A percentile compares a stretch with the other conserved stretches of the same genome.
Evolutionary conservation across 768 basidiomycete genomes (phyloP).

Genomic region (Mycena chlorophos): DNA sequence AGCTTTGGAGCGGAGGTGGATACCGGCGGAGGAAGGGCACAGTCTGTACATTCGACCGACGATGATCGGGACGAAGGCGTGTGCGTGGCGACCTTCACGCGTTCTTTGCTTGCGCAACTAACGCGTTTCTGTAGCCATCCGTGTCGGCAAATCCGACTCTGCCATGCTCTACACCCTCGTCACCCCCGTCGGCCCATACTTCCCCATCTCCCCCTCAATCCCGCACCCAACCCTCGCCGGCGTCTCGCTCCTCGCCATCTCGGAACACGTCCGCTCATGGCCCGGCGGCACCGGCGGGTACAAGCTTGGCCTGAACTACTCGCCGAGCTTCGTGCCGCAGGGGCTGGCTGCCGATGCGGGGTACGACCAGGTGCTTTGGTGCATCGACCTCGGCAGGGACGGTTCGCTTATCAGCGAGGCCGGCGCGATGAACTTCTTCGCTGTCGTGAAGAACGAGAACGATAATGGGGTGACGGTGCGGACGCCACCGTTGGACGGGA

Average conservation of each 20-base stretch:
- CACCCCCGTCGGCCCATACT: constrained; percentile 76
- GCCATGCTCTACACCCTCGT: constrained; percentile 77
- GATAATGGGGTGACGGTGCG: constrained; percentile 64
- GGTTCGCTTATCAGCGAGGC: constrained; percentile 55
- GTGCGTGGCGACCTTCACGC: constrained; percentile 40
- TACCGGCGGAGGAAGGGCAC: constrained; percentile 70
- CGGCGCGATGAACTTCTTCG: constrained; percentile 82
- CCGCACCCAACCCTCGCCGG: constrained; percentile 36
- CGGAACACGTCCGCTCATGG: constrained; percentile 48
- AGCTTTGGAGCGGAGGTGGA: constrained; percentile 76
- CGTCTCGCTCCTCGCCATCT: constrained; percentile 42
- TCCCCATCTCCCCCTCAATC: constrained; percentile 51
- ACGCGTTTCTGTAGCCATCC: constrained; percentile 37
- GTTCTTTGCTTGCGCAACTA: constrained; percentile 33
- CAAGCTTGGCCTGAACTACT: constrained; percentile 74
- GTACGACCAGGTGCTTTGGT: constrained; percentile 79
- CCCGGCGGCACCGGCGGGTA: constrained; percentile 73
- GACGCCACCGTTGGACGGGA: constrained; percentile 84
- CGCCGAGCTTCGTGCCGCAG: constrained; percentile 63
- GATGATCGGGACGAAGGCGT: constrained; percentile 55
- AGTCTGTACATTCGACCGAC: constrained; percentile 88
- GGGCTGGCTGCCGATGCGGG: constrained; percentile 63
- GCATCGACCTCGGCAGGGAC: constrained; percentile 51
- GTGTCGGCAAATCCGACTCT: constrained; percentile 68
- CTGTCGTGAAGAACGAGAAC: constrained; percentile 58